Base-by-base conservation (phyloP, 306 rosid species). In the Prunus mira region DNA sequence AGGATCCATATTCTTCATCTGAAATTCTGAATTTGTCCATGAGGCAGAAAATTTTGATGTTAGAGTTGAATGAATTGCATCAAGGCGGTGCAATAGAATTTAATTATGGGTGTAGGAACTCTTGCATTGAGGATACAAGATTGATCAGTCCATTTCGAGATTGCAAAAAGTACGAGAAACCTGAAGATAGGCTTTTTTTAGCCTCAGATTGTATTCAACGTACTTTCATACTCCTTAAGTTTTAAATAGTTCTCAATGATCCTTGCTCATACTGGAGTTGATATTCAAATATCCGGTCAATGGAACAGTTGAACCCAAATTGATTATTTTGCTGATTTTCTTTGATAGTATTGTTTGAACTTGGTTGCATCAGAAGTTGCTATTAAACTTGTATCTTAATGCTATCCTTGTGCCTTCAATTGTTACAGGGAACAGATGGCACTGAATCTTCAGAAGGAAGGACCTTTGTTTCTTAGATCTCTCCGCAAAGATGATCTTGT, bases 381-480 rank as follows among this genome's bases (percentile, higher is more conserved):
- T 17, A 68, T 12, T 10, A 3, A 64, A 24, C 34, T 32, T 13
- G 4, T 27, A 43, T 46, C 51, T 61, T 30, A 54, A 51, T n/a
- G 56, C 6, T 51, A 7, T 56, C 57, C 57, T 65, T 75, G 67
- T 64, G 38, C 64, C 25, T 75, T 62, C 75, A 62, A 58, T 78
- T 75, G 65, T 81, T 46, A 54, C 91, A 95, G 97, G 91, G 83
- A 86, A 58, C 89, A 85, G 78, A 64, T 95, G 88, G 87, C 85
- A 25, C 83, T 73, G 50, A 84, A 88, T 71, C 84, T 95, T 76
- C 86, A 67, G 49, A 80, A 77, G 69, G 78, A 77, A 76, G 96
- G 96, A 69, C 96, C 93, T 25, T 24, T 47, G 34, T 49, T 27
- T 80, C 91, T 88, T 61, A 84, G 76, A 43, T 79, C 86, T 67